Base-by-base conservation (phyloP, 495 filamentous ascomycete species). In the Xylaria venustula region DNA sequence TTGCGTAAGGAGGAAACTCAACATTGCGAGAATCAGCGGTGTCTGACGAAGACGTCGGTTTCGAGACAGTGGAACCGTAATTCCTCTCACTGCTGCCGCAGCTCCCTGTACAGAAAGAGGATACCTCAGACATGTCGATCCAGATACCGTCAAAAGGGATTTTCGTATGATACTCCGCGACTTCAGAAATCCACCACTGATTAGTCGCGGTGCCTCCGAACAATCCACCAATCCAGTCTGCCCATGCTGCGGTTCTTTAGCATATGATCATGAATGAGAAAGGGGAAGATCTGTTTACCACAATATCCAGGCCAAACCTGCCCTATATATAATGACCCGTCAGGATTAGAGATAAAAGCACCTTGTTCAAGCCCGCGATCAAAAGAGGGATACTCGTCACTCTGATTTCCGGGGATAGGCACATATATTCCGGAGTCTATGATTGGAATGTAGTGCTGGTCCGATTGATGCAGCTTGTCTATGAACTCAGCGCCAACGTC, bases 231-330 rank as follows among this genome's bases (percentile, higher is more conserved):
- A 82, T 73, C 75, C 77, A 84, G 53, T 81, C 78, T 3, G 77
- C 71, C 78, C 92, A 58, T 60, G 77, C 72, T 88, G 30, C 37
- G 11, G 5, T 28, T 44, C 3, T 28, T 82, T 7, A 84, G 81
- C 25, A 75, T 69, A 77, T 73, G 46, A 81, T 70, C 67, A 85
- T 85, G 83, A 80, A 82, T 15, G 17, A 32, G 56, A 19, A 1
- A 7, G 15, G 8, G 8, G 6, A 25, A 23, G 49, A 44, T 34
- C 5, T 26, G 55, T 54, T 55, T 66, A 76, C 75, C 74, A 3
- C 90, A 89, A 42, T 85, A 84, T 42, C 92, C 92, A n/a, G 91
- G 92, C 92, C 92, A 97, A 15, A 96, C 91, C 12, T 85, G 86
- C 12, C 89, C 92, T 58, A 87, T 75, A 65, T 92, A 94, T 15